phyloP scores from a whole-genome alignment of 2,329 filamentous ascomycete species.

The Coniochaeta prunicola region DNA sequence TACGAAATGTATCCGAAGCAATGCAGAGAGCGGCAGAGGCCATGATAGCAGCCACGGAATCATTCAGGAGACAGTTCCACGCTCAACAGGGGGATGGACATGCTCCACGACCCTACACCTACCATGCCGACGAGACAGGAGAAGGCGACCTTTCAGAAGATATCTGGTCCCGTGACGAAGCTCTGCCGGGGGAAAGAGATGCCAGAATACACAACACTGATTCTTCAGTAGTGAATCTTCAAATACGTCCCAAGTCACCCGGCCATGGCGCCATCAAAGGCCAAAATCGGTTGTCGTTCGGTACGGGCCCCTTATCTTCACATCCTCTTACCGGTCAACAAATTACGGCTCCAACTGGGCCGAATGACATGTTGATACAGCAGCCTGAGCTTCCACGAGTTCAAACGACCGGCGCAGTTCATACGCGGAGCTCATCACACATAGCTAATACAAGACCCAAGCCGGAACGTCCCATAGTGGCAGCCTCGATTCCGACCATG shows the following conservation, averaged over 20 bases:
- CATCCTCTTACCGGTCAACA: background rate
- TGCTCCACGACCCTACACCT: slow-evolving; percentile 5
- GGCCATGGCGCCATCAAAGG: background rate
- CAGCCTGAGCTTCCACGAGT: background rate
- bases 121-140: slow-evolving; percentile 9
- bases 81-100: background rate
- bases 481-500: slow-evolving; percentile 5
- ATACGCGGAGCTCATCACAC: background rate
- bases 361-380: background rate
- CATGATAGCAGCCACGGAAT: slow-evolving; percentile 21
- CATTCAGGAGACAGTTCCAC: slow-evolving; percentile 17
- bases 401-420: background rate
- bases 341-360: background rate
- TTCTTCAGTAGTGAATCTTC: background rate
- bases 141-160: background rate
- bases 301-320: background rate
- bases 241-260: background rate
- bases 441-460: slow-evolving; percentile 4
- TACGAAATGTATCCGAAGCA: slow-evolving; percentile 18
- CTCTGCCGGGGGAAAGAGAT: background rate
- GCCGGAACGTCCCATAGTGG: slow-evolving; percentile 6
- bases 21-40: slow-evolving; percentile 22
- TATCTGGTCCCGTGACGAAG: background rate
- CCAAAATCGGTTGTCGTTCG: background rate
- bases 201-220: background rate